A percentile compares a stretch with the other conserved stretches of the same genome.
Evolutionary conservation across 768 basidiomycete species (phyloP).

Genomic region (Phallus indusiatus): DNA sequence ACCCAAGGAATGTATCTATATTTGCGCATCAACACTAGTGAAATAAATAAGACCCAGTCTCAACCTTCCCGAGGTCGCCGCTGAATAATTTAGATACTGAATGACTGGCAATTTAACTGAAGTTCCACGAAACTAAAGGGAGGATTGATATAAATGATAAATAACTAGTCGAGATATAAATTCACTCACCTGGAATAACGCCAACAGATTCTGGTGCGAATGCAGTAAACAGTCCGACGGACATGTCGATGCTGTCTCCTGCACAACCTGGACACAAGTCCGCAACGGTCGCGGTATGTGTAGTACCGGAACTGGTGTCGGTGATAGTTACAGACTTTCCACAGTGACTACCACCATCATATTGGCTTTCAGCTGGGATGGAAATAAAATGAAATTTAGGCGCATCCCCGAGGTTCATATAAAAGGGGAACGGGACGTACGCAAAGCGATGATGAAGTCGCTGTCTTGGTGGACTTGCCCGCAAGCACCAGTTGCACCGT

Average conservation of each 20-base stretch:
- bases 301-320: slow-evolving; percentile 18
- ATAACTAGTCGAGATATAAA: neutral
- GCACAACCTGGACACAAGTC: slow-evolving; percentile 22
- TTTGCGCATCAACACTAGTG: too few relatives aligned
- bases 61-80: too few relatives aligned
- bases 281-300: slow-evolving; percentile 17
- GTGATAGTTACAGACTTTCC: slow-evolving; percentile 46
- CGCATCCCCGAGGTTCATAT: neutral
- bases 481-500: slow-evolving; percentile 31
- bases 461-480: slow-evolving; percentile 28
- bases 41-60: too few relatives aligned
- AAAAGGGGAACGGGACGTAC: slow-evolving; percentile 25
- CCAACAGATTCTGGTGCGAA: slow-evolving; percentile 46
- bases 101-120: neutral
- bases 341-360: slow-evolving; percentile 31
- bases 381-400: neutral
- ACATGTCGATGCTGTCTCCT: slow-evolving; percentile 20
- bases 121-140: neutral
- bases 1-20: too few relatives aligned
- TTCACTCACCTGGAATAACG: slow-evolving; percentile 40
- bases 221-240: slow-evolving; percentile 46
- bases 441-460: slow-evolving; percentile 36
- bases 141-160: too few relatives aligned
- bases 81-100: too few relatives aligned
- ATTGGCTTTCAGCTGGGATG: slow-evolving; percentile 21